phyloP scores from a whole-genome alignment of 768 basidiomycete species.

The Tremella fuciformis region DNA sequence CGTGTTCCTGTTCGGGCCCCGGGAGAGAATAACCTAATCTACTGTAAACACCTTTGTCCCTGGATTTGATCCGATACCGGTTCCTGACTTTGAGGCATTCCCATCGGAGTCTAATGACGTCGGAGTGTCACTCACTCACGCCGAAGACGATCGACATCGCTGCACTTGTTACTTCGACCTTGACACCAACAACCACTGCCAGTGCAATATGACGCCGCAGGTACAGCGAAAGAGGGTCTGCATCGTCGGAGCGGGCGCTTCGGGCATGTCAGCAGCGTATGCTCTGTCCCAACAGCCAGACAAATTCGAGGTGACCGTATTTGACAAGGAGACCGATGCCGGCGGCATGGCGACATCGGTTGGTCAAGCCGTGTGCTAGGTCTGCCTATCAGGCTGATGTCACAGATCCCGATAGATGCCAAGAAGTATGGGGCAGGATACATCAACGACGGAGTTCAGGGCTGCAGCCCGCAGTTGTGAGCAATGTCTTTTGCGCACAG shows the following conservation, averaged over 20 bases:
- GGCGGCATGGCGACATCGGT: slow-evolving; percentile 7
- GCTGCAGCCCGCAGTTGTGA: slow-evolving; percentile 3
- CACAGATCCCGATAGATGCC: neutral
- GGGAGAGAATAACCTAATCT: too few relatives aligned
- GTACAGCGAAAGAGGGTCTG: neutral
- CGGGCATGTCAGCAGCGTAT: slow-evolving; percentile 13
- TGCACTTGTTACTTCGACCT: too few relatives aligned
- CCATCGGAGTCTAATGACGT: too few relatives aligned
- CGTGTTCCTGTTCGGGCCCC: too few relatives aligned
- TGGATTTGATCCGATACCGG: too few relatives aligned
- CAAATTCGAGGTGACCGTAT: neutral
- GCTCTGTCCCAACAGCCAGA: slow-evolving; percentile 1
- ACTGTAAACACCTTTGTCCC: too few relatives aligned
- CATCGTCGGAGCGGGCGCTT: slow-evolving; percentile 3
- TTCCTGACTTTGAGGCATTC: too few relatives aligned
- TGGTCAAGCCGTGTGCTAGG: neutral
- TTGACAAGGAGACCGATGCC: slow-evolving; percentile 3
- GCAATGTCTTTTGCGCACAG: too few relatives aligned
- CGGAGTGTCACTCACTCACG: too few relatives aligned
- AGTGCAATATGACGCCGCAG: neutral
- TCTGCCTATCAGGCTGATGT: neutral
- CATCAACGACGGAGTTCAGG: slow-evolving; percentile 5
- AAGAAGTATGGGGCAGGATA: neutral
- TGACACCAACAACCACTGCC: too few relatives aligned
- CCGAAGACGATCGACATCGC: too few relatives aligned